Conservation (phyloP, 73 alveolate species). For the Paramecium sexaurelia region DNA sequence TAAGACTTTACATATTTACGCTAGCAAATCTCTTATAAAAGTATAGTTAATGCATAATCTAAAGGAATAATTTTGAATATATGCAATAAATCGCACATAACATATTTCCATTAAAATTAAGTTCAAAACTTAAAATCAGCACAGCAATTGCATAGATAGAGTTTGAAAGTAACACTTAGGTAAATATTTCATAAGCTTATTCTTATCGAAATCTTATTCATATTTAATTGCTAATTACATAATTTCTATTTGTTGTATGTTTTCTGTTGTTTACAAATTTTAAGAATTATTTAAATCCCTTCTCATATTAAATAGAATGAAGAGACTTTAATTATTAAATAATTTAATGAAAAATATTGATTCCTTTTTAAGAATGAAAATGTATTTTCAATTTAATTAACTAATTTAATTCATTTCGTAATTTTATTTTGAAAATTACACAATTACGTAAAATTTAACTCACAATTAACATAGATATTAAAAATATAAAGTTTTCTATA, state of each 20-base stretch:
- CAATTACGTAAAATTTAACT: no score
- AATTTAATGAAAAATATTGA: neutral
- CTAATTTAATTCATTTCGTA: no score
- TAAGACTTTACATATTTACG: neutral
- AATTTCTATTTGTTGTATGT: neutral
- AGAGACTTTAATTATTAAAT: neutral
- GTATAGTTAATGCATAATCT: neutral
- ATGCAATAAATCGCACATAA: neutral
- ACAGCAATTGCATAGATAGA: neutral
- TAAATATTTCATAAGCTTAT: neutral
- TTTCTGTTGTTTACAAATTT: neutral
- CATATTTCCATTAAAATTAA: neutral
- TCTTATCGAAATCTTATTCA: neutral
- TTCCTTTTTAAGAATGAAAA: neutral
- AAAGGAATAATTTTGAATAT: neutral
- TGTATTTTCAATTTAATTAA: neutral
- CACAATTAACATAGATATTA: no score
- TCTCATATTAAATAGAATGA: neutral
- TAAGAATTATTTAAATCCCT: neutral
- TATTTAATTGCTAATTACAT: neutral
- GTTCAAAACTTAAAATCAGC: neutral
- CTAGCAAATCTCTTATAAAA: neutral
- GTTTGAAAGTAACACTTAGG: neutral
- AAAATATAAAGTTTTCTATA: no score
- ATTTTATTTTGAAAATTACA: no score